Base-by-base conservation (phyloP, 768 basidiomycete species). In the Leccinellum rugosiceps region DNA sequence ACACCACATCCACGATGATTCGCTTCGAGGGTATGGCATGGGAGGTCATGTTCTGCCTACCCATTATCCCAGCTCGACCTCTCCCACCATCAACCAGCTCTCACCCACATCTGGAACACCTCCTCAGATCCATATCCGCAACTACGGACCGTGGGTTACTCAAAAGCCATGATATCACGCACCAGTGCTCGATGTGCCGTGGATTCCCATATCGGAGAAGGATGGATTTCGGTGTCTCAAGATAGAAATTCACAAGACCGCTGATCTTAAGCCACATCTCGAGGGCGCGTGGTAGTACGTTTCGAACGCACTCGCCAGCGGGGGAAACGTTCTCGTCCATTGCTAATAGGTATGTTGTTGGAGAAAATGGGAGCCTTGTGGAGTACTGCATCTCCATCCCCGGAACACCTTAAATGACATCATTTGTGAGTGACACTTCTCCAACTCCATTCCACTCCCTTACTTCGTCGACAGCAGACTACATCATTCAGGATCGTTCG, bases 1-100 rank as follows among this genome's bases (percentile, higher is more conserved):
- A 50, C 28, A 41, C 4, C 43, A n/a, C 52, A 57, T 43, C n/a
- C n/a, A 5, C 41, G 28, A 90, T 90, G 88, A 90, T 91, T 68
- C 83, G 88, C 52, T 90, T 90, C 78, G 88, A 90, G 70, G 81
- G 78, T 54, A 75, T 90, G 59, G 79, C 88, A 14, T 81, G 84
- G 28, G 88, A 90, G 64, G 86, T 90, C 50, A 83, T 87, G 80
- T 91, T 65, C 76, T 89, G 13, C 78, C 75, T 10, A 53, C 80
- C 31, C 72, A 52, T n/a, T 60, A 70, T 50, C 63, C 66, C 7
- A 48, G 52, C 19, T 38, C 59, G 4, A 49, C 65, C 5, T 60
- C 70, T 3, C 66, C 58, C 14, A 41, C 63, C 5, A 62, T 65
- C 25, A 45, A 50, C 31, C 53, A 64, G 9, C 38, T 28, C 11